phyloP scores from a whole-genome alignment of 805 yeast species.

The Schwanniomyces sp. region DNA sequence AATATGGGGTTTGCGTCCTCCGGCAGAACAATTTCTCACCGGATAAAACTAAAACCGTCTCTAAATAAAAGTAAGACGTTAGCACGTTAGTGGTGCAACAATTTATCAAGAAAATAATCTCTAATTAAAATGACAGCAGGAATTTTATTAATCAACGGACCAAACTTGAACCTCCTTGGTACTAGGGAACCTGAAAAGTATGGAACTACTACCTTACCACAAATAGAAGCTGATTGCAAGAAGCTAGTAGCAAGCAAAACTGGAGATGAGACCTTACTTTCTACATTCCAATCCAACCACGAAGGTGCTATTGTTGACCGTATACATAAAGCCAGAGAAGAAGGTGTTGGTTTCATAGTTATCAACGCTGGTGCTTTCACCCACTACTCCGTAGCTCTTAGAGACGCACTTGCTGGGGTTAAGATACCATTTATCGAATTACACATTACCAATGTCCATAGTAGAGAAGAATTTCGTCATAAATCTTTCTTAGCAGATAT shows the following conservation, averaged over 20 bases:
- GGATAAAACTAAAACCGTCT: background rate
- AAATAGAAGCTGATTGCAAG: slow-evolving; percentile 42
- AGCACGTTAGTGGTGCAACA: background rate
- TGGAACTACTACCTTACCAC: slow-evolving; percentile 45
- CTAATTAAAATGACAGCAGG: slow-evolving; percentile 10
- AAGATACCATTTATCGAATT: slow-evolving; percentile 51
- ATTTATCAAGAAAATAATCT: background rate
- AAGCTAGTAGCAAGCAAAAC: slow-evolving; percentile 24
- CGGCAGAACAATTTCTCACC: background rate
- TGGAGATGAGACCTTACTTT: slow-evolving; percentile 30
- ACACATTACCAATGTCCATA: slow-evolving; percentile 52
- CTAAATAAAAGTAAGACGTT: background rate
- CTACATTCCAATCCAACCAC: slow-evolving; percentile 41
- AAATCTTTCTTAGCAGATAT: slow-evolving; percentile 48
- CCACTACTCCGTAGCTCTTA: slow-evolving; percentile 50
- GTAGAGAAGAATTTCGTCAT: slow-evolving; percentile 52
- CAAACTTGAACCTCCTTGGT: slow-evolving; percentile 51
- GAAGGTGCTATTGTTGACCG: slow-evolving; percentile 49
- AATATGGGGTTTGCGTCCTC: background rate
- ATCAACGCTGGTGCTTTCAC: slow-evolving; percentile 56
- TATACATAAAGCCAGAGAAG: slow-evolving; percentile 45
- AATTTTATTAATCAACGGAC: slow-evolving; percentile 50
- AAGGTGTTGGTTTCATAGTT: slow-evolving; percentile 45
- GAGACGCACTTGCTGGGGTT: slow-evolving; percentile 50
- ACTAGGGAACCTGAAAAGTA: slow-evolving; percentile 51